These are phyloP conservation scores for Lasiodiplodia sp. DNA, from an alignment of 2,329 filamentous ascomycete genomes.

Conservation along the genomic window DNA sequence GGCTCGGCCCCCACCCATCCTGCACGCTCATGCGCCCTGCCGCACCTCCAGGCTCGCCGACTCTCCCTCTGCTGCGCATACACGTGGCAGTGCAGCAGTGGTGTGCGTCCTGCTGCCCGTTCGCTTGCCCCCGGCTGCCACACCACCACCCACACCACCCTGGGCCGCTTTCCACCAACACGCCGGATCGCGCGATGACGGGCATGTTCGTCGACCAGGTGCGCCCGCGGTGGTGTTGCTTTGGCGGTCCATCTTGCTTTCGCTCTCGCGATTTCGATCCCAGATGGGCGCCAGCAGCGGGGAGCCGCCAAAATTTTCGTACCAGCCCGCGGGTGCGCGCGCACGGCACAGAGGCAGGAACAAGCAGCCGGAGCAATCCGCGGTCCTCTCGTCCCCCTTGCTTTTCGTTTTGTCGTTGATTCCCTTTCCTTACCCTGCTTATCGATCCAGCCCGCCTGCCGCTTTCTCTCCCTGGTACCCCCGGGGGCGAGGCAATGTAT, in stretches of 20 bases:
- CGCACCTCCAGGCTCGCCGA: neutral
- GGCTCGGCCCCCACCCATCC: slow-evolving; percentile 29
- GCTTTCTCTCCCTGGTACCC: neutral
- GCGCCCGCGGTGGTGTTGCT: neutral
- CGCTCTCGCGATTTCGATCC: slow-evolving; percentile 1
- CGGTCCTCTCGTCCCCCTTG: neutral
- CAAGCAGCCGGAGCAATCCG: neutral
- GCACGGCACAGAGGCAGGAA: neutral
- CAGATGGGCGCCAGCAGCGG: slow-evolving; percentile 2
- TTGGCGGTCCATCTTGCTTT: neutral
- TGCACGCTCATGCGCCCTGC: neutral
- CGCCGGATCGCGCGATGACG: slow-evolving; percentile 27
- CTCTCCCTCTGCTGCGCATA: slow-evolving; percentile 24
- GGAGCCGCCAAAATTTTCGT: neutral
- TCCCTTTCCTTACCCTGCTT: neutral
- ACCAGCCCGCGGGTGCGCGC: neutral
- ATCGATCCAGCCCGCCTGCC: neutral
- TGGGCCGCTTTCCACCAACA: neutral
- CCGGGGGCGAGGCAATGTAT: neutral
- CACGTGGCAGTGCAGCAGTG: slow-evolving; percentile 33
- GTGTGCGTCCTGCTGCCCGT: slow-evolving; percentile 3
- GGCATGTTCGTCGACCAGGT: slow-evolving; percentile 19
- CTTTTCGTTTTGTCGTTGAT: neutral
- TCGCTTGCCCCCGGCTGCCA: slow-evolving; percentile 19
- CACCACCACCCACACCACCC: slow-evolving; percentile 9